Conservation (phyloP, 139 green algal genomes). For the Micractinium conductrix region DNA sequence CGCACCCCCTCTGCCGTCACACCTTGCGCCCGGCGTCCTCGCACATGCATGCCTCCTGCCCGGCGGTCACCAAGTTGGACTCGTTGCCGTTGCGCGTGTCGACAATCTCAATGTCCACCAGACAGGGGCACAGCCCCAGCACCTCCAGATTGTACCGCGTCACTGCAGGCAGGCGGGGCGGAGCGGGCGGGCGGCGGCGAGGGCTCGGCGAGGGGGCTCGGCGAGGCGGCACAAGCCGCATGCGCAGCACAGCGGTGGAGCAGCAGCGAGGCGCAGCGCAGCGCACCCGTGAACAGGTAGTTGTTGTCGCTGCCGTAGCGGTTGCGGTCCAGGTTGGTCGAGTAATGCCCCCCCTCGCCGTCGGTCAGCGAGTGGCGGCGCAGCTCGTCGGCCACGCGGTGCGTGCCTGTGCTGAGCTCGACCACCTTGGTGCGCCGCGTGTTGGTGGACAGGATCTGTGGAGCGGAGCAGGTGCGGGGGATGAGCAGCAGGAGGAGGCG, state of each 20-base stretch:
- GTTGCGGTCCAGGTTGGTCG: constrained; percentile 96
- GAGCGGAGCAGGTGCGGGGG: background rate
- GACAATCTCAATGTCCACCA: constrained; percentile 96
- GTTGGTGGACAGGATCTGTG: constrained; percentile 86
- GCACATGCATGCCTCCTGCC: constrained; percentile 75
- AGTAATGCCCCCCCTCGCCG: constrained; percentile 84
- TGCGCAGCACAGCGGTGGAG: too few relatives aligned
- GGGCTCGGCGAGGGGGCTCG: too few relatives aligned
- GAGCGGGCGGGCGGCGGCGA: background rate
- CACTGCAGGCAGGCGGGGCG: constrained; percentile 51
- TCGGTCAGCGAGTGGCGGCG: constrained; percentile 87
- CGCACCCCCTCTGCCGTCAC: background rate
- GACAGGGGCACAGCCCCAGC: constrained; percentile 88
- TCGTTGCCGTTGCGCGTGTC: constrained; percentile 87
- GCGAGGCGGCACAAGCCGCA: too few relatives aligned
- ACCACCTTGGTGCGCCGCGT: constrained; percentile 92
- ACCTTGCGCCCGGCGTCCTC: constrained; percentile 37
- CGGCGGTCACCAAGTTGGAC: constrained; percentile 77
- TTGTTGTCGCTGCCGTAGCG: constrained; percentile 95
- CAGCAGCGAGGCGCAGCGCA: too few relatives aligned
- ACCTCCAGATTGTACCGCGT: constrained; percentile 91
- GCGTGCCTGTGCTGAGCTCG: constrained; percentile 58
- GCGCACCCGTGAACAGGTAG: constrained; percentile 90
- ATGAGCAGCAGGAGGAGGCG: background rate
- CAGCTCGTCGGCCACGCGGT: constrained; percentile 90